Conservation (phyloP, 2,329 filamentous ascomycete species). For the Colletotrichum shisoi region DNA sequence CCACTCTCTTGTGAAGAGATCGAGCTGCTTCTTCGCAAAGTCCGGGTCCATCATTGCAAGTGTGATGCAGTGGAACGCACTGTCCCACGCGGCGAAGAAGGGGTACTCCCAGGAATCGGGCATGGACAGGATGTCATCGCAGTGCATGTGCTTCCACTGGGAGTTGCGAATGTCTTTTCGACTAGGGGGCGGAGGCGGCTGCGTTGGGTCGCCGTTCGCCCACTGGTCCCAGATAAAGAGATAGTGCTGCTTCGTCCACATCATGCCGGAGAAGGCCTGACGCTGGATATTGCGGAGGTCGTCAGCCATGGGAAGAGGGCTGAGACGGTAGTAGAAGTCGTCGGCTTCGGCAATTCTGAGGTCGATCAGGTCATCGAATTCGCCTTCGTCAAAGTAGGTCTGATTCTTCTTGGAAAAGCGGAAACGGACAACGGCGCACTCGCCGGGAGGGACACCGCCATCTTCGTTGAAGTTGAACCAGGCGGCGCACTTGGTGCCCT, state of each 20-base stretch:
- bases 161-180: constrained; percentile 84
- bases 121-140: constrained; percentile 96
- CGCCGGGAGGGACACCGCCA: constrained; percentile 84
- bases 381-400: constrained; percentile 86
- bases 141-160: constrained; percentile 93
- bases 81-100: constrained; percentile 97
- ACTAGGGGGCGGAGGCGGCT: constrained; percentile 82
- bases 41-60: constrained; percentile 97
- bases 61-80: constrained; percentile 94
- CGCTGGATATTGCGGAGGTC: constrained; percentile 94
- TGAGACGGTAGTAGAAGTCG: constrained; percentile 94
- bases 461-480: constrained; percentile 94
- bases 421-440: constrained; percentile 95
- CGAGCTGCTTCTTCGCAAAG: constrained; percentile 97
- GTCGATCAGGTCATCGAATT: constrained; percentile 90
- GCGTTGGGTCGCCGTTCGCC: constrained; percentile 90
- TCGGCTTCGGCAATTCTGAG: constrained; percentile 87
- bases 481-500: constrained; percentile 87
- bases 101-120: constrained; percentile 99
- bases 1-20: constrained; percentile 96
- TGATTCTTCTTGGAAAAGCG: constrained; percentile 79
- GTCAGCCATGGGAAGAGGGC: constrained; percentile 90
- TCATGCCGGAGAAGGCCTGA: constrained; percentile 94
- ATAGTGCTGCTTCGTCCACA: constrained; percentile 98
- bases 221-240: constrained; percentile 98